Evolutionary conservation across 208 protist species (phyloP).

Genomic region (Leishmania guyanensis): DNA sequence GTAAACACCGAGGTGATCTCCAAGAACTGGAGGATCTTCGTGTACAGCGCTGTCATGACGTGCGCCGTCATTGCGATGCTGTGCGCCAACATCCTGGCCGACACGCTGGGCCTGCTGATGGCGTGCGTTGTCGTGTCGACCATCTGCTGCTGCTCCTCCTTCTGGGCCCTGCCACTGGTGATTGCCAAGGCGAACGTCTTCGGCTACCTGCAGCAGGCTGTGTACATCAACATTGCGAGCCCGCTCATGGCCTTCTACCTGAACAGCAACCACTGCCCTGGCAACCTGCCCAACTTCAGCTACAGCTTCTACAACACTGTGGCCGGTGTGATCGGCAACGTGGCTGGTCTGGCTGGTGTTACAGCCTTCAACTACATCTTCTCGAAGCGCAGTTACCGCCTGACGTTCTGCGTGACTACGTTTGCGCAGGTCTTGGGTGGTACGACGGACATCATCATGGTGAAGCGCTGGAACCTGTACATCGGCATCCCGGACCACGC

Average conservation of each 20-base stretch:
- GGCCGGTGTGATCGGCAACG: constrained; percentile 42
- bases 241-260: constrained; percentile 53
- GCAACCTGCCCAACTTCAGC: constrained; percentile 58
- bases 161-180: constrained; percentile 57
- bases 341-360: constrained; percentile 49
- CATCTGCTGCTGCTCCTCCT: constrained; percentile 41
- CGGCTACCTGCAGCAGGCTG: constrained; percentile 41
- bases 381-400: constrained; percentile 48
- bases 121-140: constrained; percentile 39
- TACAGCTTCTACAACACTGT: constrained; percentile 73
- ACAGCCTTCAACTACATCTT: constrained; percentile 61
- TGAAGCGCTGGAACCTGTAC: constrained; percentile 62
- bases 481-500: constrained; percentile 52
- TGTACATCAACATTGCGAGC: constrained; percentile 50
- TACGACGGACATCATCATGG: constrained; percentile 65
- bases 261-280: constrained; percentile 39
- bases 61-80: constrained; percentile 45
- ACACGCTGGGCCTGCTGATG: constrained; percentile 39
- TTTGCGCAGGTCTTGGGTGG: constrained; percentile 38
- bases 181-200: constrained; percentile 74
- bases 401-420: constrained; percentile 45
- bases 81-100: constrained; percentile 42
- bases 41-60: constrained; percentile 61
- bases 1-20: constrained; percentile 60
- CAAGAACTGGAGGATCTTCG: constrained; percentile 49